Base-by-base conservation (phyloP, 192 early-diverging fungal genomes). In the Backusella luteola region DNA sequence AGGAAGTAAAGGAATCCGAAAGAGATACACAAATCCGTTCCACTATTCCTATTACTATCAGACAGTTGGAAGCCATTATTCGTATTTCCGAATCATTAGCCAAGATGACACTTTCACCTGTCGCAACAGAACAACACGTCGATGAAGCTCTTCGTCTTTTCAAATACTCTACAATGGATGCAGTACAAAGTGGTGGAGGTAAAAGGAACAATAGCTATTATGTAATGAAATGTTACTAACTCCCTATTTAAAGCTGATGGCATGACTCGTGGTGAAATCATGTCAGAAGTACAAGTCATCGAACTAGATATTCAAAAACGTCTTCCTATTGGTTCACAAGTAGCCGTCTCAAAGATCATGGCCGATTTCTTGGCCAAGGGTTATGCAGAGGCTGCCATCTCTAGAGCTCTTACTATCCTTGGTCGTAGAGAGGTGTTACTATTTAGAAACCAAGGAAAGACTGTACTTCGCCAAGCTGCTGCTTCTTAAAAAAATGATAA, bases 141-240 rank as follows among this genome's bases (percentile, higher is more conserved):
- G 95, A 96, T 76, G 97, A 99, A 82, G 98, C 98, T 12, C 95
- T 99, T 52, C 93, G 97, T 29, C 83, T 99, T 72, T 99, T 99
- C 90, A 95, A 98, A 84, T 90, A 90, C 75, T 98, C 97, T 7
- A 99, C 98, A 32, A 96, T 99, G 92, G 94, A 95, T 72, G 98
- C 98, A 26, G 94, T 98, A 52, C 92, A 97, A 77, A 90, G 92
- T 39, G 96, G 96, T 38, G 90, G 92, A 74, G 90, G 92, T 94
- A 83, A 75, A 75, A 32, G 32, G 32, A 32, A 32, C 2, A 32
- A 32, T 1, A 32, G 2, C 3, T 32, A 32, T 32, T 32, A 32
- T 32, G 32, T 32, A 32, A 3, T 3, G 32, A 32, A 32, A 32
- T 32, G 32, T 32, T 32, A 3, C 41, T 56, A 52, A 32, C 21